Percentiles rank a stretch among this genome's conserved stretches.
Conservation (phyloP, 179 eudicot genomes). For the Spinacia oleracea region DNA sequence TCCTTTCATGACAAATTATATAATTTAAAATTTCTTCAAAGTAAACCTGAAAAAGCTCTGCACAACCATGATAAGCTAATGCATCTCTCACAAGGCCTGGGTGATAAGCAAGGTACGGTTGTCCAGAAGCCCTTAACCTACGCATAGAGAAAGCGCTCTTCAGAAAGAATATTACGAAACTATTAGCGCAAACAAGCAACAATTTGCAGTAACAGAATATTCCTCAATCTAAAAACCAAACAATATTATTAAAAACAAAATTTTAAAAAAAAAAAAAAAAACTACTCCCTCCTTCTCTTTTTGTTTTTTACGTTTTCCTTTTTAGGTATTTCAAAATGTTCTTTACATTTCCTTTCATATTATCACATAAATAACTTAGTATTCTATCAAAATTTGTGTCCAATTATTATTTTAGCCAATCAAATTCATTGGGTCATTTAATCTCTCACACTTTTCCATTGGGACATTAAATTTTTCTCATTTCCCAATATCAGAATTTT, state of each 20-base stretch:
- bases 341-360: no score
- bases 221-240: not conserved
- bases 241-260: not conserved
- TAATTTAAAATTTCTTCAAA: not conserved
- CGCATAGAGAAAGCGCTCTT: slow-evolving; percentile 22
- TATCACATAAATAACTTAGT: no score
- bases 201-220: slow-evolving; percentile 1
- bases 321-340: no score
- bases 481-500: no score
- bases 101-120: slow-evolving; percentile 84
- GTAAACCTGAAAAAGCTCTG: slow-evolving; percentile 92
- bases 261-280: no score
- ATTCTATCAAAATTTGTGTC: no score
- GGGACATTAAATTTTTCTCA: no score
- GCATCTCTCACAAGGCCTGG: slow-evolving; percentile 88
- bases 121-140: slow-evolving; percentile 84
- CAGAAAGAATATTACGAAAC: slow-evolving; percentile 4
- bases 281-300: no score
- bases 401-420: no score
- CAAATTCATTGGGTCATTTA: no score
- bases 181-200: not conserved
- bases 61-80: slow-evolving; percentile 94
- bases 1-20: not conserved
- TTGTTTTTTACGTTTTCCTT: no score
- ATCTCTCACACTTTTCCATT: no score